Base-by-base conservation (phyloP, 768 basidiomycete species). In the Tricholoma saponaceum region DNA sequence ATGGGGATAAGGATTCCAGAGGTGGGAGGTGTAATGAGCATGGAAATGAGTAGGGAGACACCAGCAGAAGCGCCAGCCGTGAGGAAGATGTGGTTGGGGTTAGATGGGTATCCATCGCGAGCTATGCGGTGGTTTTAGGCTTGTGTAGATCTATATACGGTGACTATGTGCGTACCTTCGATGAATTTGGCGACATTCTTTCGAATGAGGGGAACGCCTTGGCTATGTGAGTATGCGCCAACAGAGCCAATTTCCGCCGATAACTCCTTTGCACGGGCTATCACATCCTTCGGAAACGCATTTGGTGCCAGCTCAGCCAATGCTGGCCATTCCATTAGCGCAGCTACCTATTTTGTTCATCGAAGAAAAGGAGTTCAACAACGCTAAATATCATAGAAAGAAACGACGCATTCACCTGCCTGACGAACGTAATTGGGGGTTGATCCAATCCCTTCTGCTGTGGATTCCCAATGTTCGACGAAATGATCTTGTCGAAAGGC, bases 391-490 rank as follows among this genome's bases (percentile, higher is more conserved):
- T 43, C 41, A 43, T 4, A 18, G 10, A 22, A 37, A 47, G 12
- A 43, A 43, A 26, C 23, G 28, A 30, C 20, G 14, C 18, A 64
- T 82, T 55, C 62, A 90, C 94, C 88, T 98, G 96, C 55, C 96
- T 80, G 58, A 85, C 82, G 70, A 92, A 98, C 4, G 96, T 97
- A 59, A 98, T 83, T 2, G 95, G 92, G 5, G 87, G 83, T 69
- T 99, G 96, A 72, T 98, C 87, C 54, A 99, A 80, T 0, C 95
- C 95, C 64, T 86, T 88, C 74, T 98, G 95, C 74, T 99, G 96
- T 0, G 97, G 96, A 68, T 99, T 98, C 9, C 96, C 96, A 59
- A 99, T 99, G 75, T 98, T 99, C 60, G 93, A 92, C 26, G 85
- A 89, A 70, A 97, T 96, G 72, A 98, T 80, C 64, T 84, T 83